Base-by-base conservation (phyloP, 371 early-diverging fungal species). In the Blakeslea trispora region DNA sequence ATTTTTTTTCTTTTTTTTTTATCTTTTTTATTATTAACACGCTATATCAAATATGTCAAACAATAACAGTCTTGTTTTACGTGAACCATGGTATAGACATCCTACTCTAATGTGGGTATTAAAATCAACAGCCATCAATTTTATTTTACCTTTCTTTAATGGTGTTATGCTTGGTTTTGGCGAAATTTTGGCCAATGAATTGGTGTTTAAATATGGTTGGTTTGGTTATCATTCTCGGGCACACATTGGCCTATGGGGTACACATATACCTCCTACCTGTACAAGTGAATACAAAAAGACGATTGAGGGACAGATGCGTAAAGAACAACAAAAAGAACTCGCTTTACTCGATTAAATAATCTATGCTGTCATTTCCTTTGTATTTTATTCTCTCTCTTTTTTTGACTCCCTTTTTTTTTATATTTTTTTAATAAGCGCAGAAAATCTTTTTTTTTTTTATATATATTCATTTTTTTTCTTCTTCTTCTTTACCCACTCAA, bases 161-260 rank as follows among this genome's bases (percentile, higher is more conserved):
- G 91, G 91, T 24, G 85, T 90, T 45, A 90, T 91, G 85, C 72
- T 89, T 31, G 91, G 91, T 15, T 85, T 91, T 74, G 91, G 91
- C 49, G 91, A 91, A 69, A 90, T 91, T 31, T 80, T 88, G 49
- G 90, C 91, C 22, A 90, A 91, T 68, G 91, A 91, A 61, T 59
- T 87, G 17, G 77, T 88, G 21, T 89, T 82, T 64, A 82, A 84
- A 46, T 89, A 81, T 78, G 91, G 91, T 1, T 91, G 91, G 91
- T 80, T 80, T 59, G 80, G 77, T 50, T 70, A 66, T 42, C 64
- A 62, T 19, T 54, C 64, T 31, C 57, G 68, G 39, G 63, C 70
- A 11, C 58, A 66, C 14, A 51, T 78, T 9, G 74, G 72, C 5
- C 39, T 78, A 15, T 45, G 55, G 19, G 55, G 68, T 13, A 54